Base-by-base conservation (phyloP, 345 rosid genomes). In the Bruguiera gymnorhiza region DNA sequence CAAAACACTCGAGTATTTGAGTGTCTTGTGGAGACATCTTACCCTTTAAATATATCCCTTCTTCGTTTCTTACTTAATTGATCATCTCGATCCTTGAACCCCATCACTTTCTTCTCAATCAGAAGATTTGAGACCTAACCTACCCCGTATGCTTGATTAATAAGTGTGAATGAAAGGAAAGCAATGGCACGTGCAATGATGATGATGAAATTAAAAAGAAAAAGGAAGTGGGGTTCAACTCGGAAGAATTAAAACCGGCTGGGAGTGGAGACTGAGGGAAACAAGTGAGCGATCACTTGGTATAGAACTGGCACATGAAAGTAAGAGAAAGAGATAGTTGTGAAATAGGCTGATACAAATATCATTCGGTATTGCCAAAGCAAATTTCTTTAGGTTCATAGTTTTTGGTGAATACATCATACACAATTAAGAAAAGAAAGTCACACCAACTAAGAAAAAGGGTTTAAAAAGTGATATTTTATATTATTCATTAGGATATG, bases 1-100 rank as follows among this genome's bases (percentile, higher is more conserved):
- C 11, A 15, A 15, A n/a, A 54, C 39, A 46, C 56, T 16, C 65
- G 48, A 62, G 57, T 18, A 48, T 67, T 43, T 15, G 32, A 15
- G 52, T 18, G 65, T 32, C 30, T 43, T 69, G 15, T 43, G 48
- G 66, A 2, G 66, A 74, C 72, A 27, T 52, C 37, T 24, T 58
- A 60, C 51, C 78, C 66, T 56, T 72, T 37, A 51, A 37, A 55
- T 6, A 57, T 24, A 56, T 7, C 23, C 29, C 55, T 46, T 51
- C 58, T 50, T 50, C 36, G 29, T 26, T 46, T 48, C 32, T 8
- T 31, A 13, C 34, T 34, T 3, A 13, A 0, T 43, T 13, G 13
- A 43, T 13, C 50, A 60, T 46, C 70, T 23, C 1, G 8, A 8
- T 55, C 20, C 13, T 15, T 67, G 70, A 7, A 36, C 34, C 3